Evolutionary conservation across 345 rosid genomes (phyloP).

Genomic region (Schrenkiella parvula): DNA sequence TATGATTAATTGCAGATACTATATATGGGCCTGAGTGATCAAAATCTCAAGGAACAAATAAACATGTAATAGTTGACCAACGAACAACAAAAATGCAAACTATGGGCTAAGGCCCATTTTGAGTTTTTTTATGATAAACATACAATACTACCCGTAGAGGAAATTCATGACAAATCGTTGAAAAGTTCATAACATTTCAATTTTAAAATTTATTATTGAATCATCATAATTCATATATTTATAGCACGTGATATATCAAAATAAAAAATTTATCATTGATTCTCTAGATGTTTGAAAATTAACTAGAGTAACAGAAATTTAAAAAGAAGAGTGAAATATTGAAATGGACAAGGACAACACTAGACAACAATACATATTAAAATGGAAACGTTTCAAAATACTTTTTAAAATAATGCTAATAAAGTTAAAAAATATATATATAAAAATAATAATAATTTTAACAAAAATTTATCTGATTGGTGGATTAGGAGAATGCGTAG

Average conservation of each 20-base stretch:
- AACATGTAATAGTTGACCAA: neutral
- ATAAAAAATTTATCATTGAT: neutral
- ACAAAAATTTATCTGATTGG: neutral
- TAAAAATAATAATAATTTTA: neutral
- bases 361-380: neutral
- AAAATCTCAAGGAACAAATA: neutral
- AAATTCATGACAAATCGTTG: neutral
- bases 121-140: neutral
- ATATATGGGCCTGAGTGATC: slow-evolving; percentile 10
- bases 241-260: neutral
- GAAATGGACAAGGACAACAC: neutral
- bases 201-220: neutral
- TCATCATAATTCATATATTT: neutral
- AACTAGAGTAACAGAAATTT: neutral
- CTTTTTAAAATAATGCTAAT: no score
- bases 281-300: neutral
- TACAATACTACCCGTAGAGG: neutral
- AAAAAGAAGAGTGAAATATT: neutral
- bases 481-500: neutral
- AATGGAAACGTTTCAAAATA: neutral
- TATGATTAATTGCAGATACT: neutral
- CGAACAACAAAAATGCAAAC: neutral
- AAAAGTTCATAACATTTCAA: neutral
- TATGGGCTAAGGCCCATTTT: neutral
- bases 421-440: no score